phyloP scores from a whole-genome alignment of 2,329 filamentous ascomycete genomes.

The Aspergillus sp. region DNA sequence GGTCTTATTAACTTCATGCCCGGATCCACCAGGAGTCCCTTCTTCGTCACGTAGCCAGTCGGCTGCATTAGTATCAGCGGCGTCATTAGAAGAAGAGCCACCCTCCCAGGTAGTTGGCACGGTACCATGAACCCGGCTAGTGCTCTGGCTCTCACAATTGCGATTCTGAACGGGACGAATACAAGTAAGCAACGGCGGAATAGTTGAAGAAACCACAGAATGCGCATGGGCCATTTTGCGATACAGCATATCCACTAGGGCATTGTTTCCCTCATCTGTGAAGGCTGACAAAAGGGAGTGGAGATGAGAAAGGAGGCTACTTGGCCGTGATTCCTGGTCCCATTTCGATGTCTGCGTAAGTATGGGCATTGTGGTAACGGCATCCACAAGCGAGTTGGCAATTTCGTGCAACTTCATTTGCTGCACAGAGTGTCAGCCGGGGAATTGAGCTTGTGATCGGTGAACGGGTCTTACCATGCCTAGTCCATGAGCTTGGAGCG shows the following conservation, averaged over 20 bases:
- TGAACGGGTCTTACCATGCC: conserved; percentile 32
- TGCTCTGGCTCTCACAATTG: too few species aligned
- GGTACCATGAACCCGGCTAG: too few species aligned
- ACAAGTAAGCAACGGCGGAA: neutral
- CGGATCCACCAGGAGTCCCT: too few species aligned
- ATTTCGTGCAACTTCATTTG: conserved; percentile 32
- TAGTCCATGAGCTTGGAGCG: conserved; percentile 52
- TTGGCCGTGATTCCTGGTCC: conserved; percentile 22
- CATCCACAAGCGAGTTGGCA: conserved; percentile 27
- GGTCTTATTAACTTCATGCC: too few species aligned
- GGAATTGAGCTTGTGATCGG: too few species aligned
- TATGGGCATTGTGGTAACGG: conserved; percentile 21
- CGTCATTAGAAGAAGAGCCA: too few species aligned
- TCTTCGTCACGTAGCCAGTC: too few species aligned
- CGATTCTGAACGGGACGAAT: too few species aligned
- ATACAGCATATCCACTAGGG: conserved; percentile 22
- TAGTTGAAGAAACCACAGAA: neutral
- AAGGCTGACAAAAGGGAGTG: conserved; percentile 25
- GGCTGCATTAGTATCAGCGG: too few species aligned
- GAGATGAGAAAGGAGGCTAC: conserved; percentile 20
- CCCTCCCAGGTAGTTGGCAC: too few species aligned
- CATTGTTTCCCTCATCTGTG: conserved; percentile 22
- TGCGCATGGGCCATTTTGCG: conserved; percentile 26
- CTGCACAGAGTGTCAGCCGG: conserved; percentile 7
- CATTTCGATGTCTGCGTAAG: conserved; percentile 12